phyloP scores from a whole-genome alignment of 2,329 filamentous ascomycete species.

The Claviceps africana region DNA sequence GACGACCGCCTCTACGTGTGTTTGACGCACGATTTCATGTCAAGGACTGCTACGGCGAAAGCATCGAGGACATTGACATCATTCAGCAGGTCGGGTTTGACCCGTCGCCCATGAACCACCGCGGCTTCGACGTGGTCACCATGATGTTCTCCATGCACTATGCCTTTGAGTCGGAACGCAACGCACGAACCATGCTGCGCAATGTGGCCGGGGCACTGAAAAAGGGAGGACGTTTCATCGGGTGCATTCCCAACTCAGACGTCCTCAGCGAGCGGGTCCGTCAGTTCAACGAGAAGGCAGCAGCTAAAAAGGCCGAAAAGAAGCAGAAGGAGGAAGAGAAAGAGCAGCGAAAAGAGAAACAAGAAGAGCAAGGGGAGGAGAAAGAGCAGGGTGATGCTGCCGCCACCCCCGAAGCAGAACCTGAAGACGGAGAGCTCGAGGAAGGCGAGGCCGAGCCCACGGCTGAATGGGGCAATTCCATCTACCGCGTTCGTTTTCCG shows the following conservation, averaged over 20 bases:
- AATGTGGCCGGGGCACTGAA: constrained; percentile 85
- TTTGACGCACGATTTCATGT: constrained; percentile 81
- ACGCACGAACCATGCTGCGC: constrained; percentile 79
- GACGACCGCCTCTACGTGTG: constrained; percentile 38
- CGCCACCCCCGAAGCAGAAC: constrained; percentile 13
- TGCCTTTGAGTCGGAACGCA: constrained; percentile 83
- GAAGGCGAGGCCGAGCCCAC: constrained; percentile 49
- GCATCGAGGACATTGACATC: constrained; percentile 67
- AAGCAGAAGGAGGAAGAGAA: constrained; percentile 21
- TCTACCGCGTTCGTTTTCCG: constrained; percentile 84
- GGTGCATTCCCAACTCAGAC: constrained; percentile 94
- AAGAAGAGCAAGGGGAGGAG: not conserved
- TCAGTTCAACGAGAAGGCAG: constrained; percentile 48
- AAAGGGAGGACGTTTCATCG: constrained; percentile 88
- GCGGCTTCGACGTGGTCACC: constrained; percentile 88
- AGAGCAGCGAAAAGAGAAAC: constrained; percentile 11
- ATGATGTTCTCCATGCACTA: constrained; percentile 99
- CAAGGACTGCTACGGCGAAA: constrained; percentile 85
- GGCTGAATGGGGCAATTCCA: constrained; percentile 82
- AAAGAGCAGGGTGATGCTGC: constrained; percentile 2
- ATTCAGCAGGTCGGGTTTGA: constrained; percentile 82
- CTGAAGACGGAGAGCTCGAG: constrained; percentile 34
- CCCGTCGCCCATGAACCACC: constrained; percentile 53
- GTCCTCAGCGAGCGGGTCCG: constrained; percentile 69
- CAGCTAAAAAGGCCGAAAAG: constrained; percentile 27